A percentile compares a stretch with the other conserved stretches of the same genome.
These are phyloP conservation scores for Solanum hybrid DNA, from an alignment of 305 asterid species.

Conservation along the genomic window DNA sequence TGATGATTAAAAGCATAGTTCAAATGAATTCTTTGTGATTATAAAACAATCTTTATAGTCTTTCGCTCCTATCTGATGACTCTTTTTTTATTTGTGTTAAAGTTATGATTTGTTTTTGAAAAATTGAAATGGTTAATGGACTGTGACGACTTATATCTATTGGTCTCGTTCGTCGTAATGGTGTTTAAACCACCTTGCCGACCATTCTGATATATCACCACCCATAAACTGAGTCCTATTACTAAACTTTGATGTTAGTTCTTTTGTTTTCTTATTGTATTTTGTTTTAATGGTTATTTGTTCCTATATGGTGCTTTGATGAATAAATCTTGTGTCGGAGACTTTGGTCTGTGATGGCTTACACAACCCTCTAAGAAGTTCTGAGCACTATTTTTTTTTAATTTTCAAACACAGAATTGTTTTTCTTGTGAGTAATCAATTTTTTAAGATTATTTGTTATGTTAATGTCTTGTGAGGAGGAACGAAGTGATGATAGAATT, in stretches of 20 bases:
- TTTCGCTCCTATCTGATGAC: slow-evolving; percentile 96
- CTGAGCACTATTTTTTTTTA: slow-evolving; percentile 15
- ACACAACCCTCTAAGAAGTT: slow-evolving; percentile 49
- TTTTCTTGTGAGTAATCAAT: no score
- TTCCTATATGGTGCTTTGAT: slow-evolving; percentile 11
- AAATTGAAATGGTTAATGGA: background rate
- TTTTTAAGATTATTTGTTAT: background rate
- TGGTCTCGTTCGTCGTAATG: slow-evolving; percentile 92
- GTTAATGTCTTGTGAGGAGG: background rate
- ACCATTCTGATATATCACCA: slow-evolving; percentile 78
- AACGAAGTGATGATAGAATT: slow-evolving; percentile 40
- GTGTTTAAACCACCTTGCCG: slow-evolving; percentile 62
- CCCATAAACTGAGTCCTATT: slow-evolving; percentile 73
- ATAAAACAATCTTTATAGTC: slow-evolving; percentile 28
- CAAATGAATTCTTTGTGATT: slow-evolving; percentile 60
- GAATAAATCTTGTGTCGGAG: slow-evolving; percentile 31
- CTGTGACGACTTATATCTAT: slow-evolving; percentile 15
- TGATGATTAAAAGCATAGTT: slow-evolving; percentile 80
- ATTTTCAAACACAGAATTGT: background rate
- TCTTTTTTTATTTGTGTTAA: background rate
- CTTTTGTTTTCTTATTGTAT: background rate
- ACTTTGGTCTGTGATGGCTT: slow-evolving; percentile 33
- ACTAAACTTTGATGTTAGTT: background rate
- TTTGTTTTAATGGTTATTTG: background rate
- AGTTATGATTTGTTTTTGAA: background rate